A percentile compares a stretch with the other conserved stretches of the same genome.
Conservation (phyloP, 2,329 filamentous ascomycete genomes). For the Pseudopithomyces maydicus region DNA sequence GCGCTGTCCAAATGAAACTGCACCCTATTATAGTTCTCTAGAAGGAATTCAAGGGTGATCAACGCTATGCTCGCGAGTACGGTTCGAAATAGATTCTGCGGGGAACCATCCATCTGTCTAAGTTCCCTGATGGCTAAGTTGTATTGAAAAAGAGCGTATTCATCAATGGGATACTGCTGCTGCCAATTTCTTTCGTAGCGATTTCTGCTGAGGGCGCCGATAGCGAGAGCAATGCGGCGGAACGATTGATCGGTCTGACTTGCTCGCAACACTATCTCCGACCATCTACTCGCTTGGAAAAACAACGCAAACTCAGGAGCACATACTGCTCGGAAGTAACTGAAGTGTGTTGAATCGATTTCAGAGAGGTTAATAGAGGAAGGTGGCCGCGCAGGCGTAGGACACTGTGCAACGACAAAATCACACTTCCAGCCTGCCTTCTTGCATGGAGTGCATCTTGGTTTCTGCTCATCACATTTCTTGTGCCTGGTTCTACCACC, state of each 20-base stretch:
- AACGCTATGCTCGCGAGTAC: not conserved
- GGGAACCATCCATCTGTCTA: not conserved
- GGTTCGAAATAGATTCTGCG: not conserved
- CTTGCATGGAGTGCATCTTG: not conserved
- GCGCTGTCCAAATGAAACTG: not conserved
- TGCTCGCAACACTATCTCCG: not conserved
- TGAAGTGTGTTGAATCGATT: not conserved
- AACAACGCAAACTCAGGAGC: constrained; percentile 5
- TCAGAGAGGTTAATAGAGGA: not conserved
- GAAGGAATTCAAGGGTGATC: constrained; percentile 5
- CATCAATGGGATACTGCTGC: not conserved
- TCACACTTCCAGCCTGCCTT: not conserved
- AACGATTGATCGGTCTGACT: not conserved
- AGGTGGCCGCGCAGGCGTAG: not conserved
- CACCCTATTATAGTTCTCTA: constrained; percentile 6
- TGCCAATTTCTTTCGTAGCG: not conserved
- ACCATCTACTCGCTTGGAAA: not conserved
- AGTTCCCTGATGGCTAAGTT: constrained; percentile 5
- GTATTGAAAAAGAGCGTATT: constrained; percentile 1
- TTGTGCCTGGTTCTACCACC: constrained; percentile 2
- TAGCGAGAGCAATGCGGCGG: constrained; percentile 4
- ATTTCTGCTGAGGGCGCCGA: constrained; percentile 1
- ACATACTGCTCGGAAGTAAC: constrained; percentile 1
- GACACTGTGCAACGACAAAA: not conserved
- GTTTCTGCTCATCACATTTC: constrained; percentile 7